Evolutionary conservation across 352 stramenopile genomes (phyloP), one percentile per base, ranked within the genome.

Genomic region (Phytopythium kandeliae): DNA sequence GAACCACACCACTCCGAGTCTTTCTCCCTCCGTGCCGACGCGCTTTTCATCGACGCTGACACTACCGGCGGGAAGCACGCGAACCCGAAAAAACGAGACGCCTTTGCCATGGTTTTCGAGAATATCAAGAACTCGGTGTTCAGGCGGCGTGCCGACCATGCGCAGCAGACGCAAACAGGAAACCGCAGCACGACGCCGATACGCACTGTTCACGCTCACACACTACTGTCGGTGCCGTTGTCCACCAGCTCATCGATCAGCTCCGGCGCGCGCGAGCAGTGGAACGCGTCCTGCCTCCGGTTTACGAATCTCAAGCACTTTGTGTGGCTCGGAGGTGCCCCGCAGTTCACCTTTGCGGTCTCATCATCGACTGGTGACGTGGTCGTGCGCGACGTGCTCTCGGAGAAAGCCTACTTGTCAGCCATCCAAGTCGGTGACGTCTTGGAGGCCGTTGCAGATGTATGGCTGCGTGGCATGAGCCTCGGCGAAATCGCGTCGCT

Each of bases 401-500:
- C 44, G 11, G 19, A 11, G n/a, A 28, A 26, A 3, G 26, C 44
- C 40, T n/a, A 10, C 16, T 8, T 6, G 11, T 65, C 65, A 16
- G 73, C 69, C 3, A 53, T 89, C 51, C 78, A 65, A 7, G 59
- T 71, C 7, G 78, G 75, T 13, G 78, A 89, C 31, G 57, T 83
- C 6, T 55, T 89, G 15, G 71, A 85, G 38, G 69, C 69, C 0
- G 73, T 87, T 3, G 65, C 54, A 3, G 67, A 58, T 22, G 65
- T 62, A 13, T 41, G 49, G 17, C 53, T 86, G 5, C 26, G 65
- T 10, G 63, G 62, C 0, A 69, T 81, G 54, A 50, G 57, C n/a
- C 46, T 63, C 0, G 57, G 71, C 11, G 58, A 74, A 4, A 74
- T 76, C 2, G 46, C 67, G 5, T 48, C 66, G 25, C 33, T 77